phyloP scores from a whole-genome alignment of 2,329 filamentous ascomycete species.

The Trichoderma semiorbis region DNA sequence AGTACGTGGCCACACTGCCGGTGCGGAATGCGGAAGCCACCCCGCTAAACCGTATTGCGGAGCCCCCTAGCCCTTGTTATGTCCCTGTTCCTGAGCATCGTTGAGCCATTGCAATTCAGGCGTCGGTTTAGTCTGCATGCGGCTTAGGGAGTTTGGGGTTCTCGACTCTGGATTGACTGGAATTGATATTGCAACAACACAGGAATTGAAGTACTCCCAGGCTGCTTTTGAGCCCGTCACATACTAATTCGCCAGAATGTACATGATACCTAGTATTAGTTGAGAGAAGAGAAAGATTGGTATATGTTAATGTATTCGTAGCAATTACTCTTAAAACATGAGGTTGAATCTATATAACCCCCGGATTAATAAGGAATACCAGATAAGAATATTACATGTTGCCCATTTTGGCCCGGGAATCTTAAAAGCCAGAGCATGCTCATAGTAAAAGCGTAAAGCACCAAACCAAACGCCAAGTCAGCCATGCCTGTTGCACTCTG shows the following conservation, averaged over 20 bases:
- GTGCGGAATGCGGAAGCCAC: slow-evolving; percentile 1
- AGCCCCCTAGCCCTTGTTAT: not conserved
- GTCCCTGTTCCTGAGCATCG: not conserved
- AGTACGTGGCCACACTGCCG: slow-evolving; percentile 11
- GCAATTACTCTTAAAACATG: not conserved
- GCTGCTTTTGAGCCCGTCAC: not conserved
- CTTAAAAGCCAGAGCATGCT: not conserved
- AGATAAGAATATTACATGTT: slow-evolving; percentile 1
- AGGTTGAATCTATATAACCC: slow-evolving; percentile 8
- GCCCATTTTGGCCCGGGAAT: not conserved
- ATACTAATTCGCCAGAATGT: not conserved
- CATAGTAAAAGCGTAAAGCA: slow-evolving; percentile 11
- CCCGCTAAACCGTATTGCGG: slow-evolving; percentile 10
- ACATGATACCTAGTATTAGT: too few relatives aligned
- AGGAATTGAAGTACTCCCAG: not conserved
- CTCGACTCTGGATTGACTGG: not conserved
- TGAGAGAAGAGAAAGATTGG: too few relatives aligned
- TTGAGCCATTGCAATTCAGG: not conserved
- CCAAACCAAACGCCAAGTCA: slow-evolving; percentile 17
- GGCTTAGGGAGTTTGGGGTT: not conserved
- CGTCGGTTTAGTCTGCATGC: not conserved
- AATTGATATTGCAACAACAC: not conserved
- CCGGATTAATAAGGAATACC: slow-evolving; percentile 10
- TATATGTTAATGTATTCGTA: not conserved
- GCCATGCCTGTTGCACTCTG: not conserved